Evolutionary conservation across 2,329 filamentous ascomycete species (phyloP).

Genomic region (Acrodontium crateriforme): DNA sequence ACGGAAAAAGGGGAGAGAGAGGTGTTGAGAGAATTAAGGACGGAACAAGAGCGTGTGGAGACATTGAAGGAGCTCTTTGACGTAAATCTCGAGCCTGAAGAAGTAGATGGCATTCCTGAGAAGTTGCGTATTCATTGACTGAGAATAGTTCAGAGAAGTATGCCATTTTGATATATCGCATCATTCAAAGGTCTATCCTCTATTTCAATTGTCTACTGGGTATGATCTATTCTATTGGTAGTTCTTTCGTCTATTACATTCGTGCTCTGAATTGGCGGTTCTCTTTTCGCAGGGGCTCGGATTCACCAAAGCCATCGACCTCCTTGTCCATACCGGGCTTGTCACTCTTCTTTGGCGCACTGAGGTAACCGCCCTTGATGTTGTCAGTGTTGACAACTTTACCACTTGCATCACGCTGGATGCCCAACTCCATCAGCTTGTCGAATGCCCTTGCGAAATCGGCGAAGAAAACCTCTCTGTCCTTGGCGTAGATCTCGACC

Average conservation of each 20-base stretch:
- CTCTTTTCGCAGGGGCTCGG: constrained; percentile 27
- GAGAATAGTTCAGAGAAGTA: too few species aligned
- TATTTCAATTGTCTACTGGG: too few species aligned
- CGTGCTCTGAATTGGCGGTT: constrained; percentile 28
- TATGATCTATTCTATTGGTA: too few species aligned
- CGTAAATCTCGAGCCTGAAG: constrained; percentile 26
- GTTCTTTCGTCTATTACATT: too few species aligned
- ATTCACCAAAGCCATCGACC: constrained; percentile 23
- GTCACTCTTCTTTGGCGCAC: constrained; percentile 43
- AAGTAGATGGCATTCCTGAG: constrained; percentile 26
- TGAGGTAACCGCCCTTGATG: constrained; percentile 40
- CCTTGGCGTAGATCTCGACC: constrained; percentile 45
- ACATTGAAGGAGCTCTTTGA: constrained; percentile 32
- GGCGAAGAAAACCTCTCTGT: constrained; percentile 48
- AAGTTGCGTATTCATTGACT: too few species aligned
- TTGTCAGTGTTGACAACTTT: constrained; percentile 44
- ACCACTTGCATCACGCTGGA: constrained; percentile 40
- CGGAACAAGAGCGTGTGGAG: constrained; percentile 29
- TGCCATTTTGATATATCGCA: too few species aligned
- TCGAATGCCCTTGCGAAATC: constrained; percentile 46
- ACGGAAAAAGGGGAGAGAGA: constrained; percentile 30
- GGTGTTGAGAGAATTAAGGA: constrained; percentile 26
- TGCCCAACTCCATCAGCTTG: constrained; percentile 48
- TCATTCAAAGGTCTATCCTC: too few species aligned
- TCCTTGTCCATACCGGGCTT: constrained; percentile 23